These are phyloP conservation scores for Puccinia hordei DNA, from an alignment of 1,284 basidiomycete genomes.

Conservation along the genomic window DNA sequence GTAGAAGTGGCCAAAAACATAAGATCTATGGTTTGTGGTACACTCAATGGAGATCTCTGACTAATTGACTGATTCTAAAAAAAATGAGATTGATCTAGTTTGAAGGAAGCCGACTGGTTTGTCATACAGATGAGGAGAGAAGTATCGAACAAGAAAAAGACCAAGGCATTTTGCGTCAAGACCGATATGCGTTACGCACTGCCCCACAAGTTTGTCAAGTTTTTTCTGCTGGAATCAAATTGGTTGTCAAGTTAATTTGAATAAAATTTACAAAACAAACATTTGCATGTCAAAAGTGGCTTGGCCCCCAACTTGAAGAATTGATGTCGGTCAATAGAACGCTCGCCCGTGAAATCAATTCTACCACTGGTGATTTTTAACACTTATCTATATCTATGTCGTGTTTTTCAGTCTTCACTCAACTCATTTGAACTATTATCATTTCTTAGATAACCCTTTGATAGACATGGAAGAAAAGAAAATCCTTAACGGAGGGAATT, in stretches of 20 bases:
- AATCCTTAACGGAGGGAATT: constrained; percentile 80
- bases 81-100: constrained; percentile 58
- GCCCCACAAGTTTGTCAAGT: constrained; percentile 66
- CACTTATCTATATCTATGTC: constrained; percentile 57
- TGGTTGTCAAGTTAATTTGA: not conserved
- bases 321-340: constrained; percentile 69
- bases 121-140: constrained; percentile 67
- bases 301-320: constrained; percentile 83
- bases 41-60: constrained; percentile 47
- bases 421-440: not conserved
- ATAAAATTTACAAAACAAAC: too few relatives aligned
- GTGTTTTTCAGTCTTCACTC: constrained; percentile 17
- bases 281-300: constrained; percentile 62
- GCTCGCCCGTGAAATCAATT: constrained; percentile 78
- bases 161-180: constrained; percentile 70
- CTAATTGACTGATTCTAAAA: not conserved
- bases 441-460: constrained; percentile 70
- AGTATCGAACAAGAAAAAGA: constrained; percentile 69
- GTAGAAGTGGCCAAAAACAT: constrained; percentile 73
- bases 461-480: constrained; percentile 69
- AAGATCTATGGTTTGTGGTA: constrained; percentile 63
- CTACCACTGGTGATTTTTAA: constrained; percentile 63
- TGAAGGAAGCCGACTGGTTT: constrained; percentile 71
- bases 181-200: constrained; percentile 76
- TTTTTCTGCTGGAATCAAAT: not conserved